Conservation (phyloP, 2,329 filamentous ascomycete species). For the Fusarium sp. region DNA sequence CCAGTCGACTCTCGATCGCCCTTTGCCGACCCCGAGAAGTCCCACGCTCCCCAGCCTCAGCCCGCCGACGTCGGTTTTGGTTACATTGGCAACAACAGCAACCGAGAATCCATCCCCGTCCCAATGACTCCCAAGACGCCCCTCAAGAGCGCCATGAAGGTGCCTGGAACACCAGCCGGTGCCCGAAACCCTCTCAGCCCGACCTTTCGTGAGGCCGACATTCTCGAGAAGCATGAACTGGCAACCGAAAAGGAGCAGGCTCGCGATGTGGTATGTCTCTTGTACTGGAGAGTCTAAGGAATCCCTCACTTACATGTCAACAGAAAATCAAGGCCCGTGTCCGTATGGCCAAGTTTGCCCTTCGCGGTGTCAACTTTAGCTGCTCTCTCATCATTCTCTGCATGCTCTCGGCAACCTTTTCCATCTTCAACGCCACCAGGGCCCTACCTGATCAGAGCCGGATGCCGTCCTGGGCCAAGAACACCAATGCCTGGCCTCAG, state of each 20-base stretch:
- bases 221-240: conserved; percentile 86
- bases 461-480: conserved; percentile 84
- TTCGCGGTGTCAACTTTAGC: conserved; percentile 96
- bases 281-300: not conserved
- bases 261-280: conserved; percentile 81
- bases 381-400: conserved; percentile 95
- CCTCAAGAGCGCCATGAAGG: conserved; percentile 90
- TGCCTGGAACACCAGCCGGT: conserved; percentile 83
- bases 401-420: conserved; percentile 88
- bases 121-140: conserved; percentile 80
- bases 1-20: conserved; percentile 73
- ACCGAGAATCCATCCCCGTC: conserved; percentile 67
- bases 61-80: conserved; percentile 93
- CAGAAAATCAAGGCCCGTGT: conserved; percentile 95
- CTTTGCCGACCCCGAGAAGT: conserved; percentile 70
- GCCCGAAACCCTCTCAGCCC: conserved; percentile 86
- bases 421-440: conserved; percentile 92
- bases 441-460: conserved; percentile 79
- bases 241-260: conserved; percentile 88
- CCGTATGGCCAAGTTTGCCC: conserved; percentile 91
- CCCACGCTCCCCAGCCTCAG: conserved; percentile 70
- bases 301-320: conserved; percentile 42
- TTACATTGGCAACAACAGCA: conserved; percentile 73
- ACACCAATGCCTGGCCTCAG: conserved; percentile 90
- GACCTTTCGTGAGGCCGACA: conserved; percentile 89